These are phyloP conservation scores for Fistulina hepatica DNA, from an alignment of 1,284 basidiomycete species.

Conservation along the genomic window DNA sequence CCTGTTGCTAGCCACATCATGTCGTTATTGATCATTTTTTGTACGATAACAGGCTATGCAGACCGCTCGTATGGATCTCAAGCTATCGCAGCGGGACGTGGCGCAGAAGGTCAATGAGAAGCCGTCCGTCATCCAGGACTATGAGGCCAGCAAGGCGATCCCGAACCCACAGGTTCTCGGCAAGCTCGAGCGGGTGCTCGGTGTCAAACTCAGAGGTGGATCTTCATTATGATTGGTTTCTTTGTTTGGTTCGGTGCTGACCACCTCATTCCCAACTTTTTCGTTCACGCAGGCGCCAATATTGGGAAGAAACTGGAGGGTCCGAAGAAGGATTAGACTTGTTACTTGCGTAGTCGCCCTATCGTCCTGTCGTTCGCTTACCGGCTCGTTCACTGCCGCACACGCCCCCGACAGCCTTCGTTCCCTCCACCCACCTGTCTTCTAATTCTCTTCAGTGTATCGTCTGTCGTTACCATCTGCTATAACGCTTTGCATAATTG, in stretches of 20 bases:
- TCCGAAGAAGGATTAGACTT: conserved; percentile 55
- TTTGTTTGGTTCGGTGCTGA: conserved; percentile 6
- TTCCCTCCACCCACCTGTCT: conserved; percentile 9
- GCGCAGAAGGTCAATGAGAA: conserved; percentile 92
- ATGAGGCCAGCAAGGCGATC: conserved; percentile 82
- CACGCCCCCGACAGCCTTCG: too few species aligned
- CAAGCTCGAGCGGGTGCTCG: conserved; percentile 86
- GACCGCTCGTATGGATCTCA: conserved; percentile 66
- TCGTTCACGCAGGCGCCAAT: conserved; percentile 39
- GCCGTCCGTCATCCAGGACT: conserved; percentile 79
- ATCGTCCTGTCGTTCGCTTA: conserved; percentile 1
- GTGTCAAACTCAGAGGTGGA: conserved; percentile 86
- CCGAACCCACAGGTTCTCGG: conserved; percentile 85
- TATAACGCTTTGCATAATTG: too few species aligned
- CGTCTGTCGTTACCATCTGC: too few species aligned
- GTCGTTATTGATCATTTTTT: conserved; percentile 1
- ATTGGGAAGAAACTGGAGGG: conserved; percentile 78
- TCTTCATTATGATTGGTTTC: conserved; percentile 10
- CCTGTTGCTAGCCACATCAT: not conserved
- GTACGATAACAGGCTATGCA: conserved; percentile 83
- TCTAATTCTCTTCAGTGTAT: conserved; percentile 3
- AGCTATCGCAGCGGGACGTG: conserved; percentile 87
- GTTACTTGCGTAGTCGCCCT: conserved; percentile 6
- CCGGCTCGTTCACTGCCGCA: conserved; percentile 1
- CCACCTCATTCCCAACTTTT: too few species aligned